These are phyloP conservation scores for Solanum chacoense DNA, from an alignment of 305 asterid species.

Conservation along the genomic window DNA sequence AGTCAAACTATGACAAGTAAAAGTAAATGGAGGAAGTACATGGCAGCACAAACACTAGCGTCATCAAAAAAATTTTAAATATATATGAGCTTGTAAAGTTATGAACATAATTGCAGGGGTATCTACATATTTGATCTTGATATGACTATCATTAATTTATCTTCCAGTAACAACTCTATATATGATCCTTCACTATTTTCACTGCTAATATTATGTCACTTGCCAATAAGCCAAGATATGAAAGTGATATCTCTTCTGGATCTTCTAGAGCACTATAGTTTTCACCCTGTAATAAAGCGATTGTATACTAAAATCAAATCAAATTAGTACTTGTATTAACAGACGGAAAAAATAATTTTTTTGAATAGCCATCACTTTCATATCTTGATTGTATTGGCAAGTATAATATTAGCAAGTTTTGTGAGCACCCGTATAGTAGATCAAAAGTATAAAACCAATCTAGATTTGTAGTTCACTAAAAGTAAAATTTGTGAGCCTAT, in stretches of 20 bases:
- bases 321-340: neutral
- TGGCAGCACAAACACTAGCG: neutral
- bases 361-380: neutral
- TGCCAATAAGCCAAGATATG: neutral
- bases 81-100: neutral
- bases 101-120: neutral
- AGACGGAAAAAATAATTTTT: neutral
- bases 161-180: neutral
- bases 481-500: neutral
- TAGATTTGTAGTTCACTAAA: neutral
- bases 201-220: neutral
- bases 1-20: too few species aligned
- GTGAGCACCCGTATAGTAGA: neutral
- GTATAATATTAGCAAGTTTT: neutral
- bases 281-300: neutral
- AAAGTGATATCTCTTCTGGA: neutral
- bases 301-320: neutral
- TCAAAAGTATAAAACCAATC: neutral
- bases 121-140: neutral
- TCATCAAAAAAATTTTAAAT: neutral
- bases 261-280: neutral
- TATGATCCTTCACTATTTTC: neutral
- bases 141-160: neutral
- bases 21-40: too few species aligned
- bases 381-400: neutral